Base-by-base conservation (phyloP, 352 stramenopile species). In the Globisporangium uncinulatum region DNA sequence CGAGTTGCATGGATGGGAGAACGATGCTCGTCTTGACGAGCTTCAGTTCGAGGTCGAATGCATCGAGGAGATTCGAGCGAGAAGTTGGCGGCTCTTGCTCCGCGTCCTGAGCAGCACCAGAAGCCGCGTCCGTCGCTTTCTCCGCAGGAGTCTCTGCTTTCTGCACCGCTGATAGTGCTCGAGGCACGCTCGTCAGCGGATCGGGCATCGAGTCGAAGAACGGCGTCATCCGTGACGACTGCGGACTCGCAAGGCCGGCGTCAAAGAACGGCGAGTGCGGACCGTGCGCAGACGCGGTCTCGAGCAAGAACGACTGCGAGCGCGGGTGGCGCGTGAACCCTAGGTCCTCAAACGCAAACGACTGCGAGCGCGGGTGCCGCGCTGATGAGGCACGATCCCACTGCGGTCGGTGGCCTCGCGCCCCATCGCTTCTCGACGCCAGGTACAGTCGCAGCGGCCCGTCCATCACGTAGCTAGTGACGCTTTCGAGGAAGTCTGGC, bases 201-300 rank as follows among this genome's bases (percentile, higher is more conserved):
- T 86, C 73, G 11, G 24, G 24, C 24, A 87, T 54, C 34, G 79
- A 75, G 62, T 89, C 79, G 51, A 89, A 89, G 58, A 87, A 89
- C 29, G 77, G 77, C 13, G 79, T 87, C 32, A 63, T 64, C 45
- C 43, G 63, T 50, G 71, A 61, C 14, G 29, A 21, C 19, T 24
- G 61, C 11, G 61, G 61, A 51, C 61, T 67, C 43, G 57, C 31
- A 24, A 63, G 63, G 43, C 54, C 54, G 8, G 56, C 31, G 31
- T 63, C 56, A 4, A 59, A 21, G 46, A 61, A 56, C 24, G 61
- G 56, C 17, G 61, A 67, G 19, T 53, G 45, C 19, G 37, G n/a
- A 5, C 32, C 39, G 24, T 59, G 61, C 9, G 42, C n/a, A 32
- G 47, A 54, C 44, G 51, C 31, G 37, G 51, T 57, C 21, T 63